Percentiles rank a stretch among this genome's conserved stretches.
phyloP scores from a whole-genome alignment of 768 basidiomycete species.

The Mycena belliarum region DNA sequence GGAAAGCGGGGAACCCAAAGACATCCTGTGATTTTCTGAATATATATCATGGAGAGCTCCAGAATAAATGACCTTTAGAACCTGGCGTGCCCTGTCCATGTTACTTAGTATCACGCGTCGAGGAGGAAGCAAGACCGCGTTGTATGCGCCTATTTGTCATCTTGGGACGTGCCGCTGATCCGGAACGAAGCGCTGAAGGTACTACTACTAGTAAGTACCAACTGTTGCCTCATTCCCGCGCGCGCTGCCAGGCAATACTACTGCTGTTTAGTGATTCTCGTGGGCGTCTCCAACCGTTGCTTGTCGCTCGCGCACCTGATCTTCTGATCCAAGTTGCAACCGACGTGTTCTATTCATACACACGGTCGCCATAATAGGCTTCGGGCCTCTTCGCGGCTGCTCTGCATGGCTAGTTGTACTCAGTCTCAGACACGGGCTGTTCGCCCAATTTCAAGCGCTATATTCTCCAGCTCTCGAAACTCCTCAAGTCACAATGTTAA shows the following conservation, averaged over 20 bases:
- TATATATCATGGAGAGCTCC: not conserved
- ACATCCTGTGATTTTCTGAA: slow-evolving; percentile 26
- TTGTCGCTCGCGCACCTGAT: not conserved
- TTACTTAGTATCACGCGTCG: not conserved
- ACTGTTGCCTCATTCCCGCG: too few relatives aligned
- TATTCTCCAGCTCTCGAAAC: not conserved
- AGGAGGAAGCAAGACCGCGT: too few relatives aligned
- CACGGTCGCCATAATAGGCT: not conserved
- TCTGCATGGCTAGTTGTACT: slow-evolving; percentile 9
- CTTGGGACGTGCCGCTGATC: too few relatives aligned
- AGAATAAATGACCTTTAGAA: slow-evolving; percentile 12
- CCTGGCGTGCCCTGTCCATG: slow-evolving; percentile 13
- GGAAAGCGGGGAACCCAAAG: slow-evolving; percentile 38
- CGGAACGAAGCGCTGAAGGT: too few relatives aligned
- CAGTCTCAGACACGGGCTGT: slow-evolving; percentile 3
- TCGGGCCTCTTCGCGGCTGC: not conserved
- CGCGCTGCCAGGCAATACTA: not conserved
- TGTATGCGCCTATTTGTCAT: not conserved
- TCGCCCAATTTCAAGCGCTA: not conserved
- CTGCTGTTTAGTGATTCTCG: not conserved
- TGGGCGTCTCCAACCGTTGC: not conserved
- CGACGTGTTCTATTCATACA: not conserved
- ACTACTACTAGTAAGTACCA: too few relatives aligned
- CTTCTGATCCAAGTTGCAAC: not conserved
- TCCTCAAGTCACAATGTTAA: not conserved